These are phyloP conservation scores for Byssochlamys sp. DNA, from an alignment of 2,329 filamentous ascomycete genomes.

Conservation along the genomic window DNA sequence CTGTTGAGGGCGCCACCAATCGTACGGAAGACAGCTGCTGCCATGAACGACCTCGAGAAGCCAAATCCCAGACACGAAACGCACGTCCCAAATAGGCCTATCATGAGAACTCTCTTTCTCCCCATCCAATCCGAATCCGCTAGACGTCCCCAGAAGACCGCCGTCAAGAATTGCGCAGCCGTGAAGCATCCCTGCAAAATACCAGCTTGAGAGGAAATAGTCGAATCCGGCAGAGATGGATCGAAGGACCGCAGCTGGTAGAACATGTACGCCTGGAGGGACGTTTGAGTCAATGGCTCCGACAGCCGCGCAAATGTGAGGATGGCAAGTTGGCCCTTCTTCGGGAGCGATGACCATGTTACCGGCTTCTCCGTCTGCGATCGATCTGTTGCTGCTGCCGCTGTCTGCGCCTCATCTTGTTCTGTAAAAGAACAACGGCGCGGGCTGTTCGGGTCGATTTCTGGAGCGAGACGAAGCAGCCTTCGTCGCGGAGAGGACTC, in stretches of 20 bases:
- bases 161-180: constrained; percentile 70
- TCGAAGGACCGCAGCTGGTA: constrained; percentile 80
- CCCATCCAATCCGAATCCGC: constrained; percentile 57
- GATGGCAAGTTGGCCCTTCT: constrained; percentile 67
- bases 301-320: constrained; percentile 69
- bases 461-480: background rate
- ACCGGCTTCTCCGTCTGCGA: constrained; percentile 37
- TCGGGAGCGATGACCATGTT: constrained; percentile 63
- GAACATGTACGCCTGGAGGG: constrained; percentile 70
- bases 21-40: constrained; percentile 56
- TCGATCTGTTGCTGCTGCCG: background rate
- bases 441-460: background rate
- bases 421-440: background rate
- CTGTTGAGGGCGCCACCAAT: constrained; percentile 61
- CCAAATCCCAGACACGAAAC: constrained; percentile 60
- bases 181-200: constrained; percentile 71
- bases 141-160: constrained; percentile 70
- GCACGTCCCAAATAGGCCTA: constrained; percentile 63
- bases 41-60: constrained; percentile 54
- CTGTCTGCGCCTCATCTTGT: background rate
- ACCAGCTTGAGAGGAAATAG: constrained; percentile 67
- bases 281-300: constrained; percentile 73
- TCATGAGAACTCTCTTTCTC: constrained; percentile 66
- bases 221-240: constrained; percentile 45
- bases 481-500: background rate